Evolutionary conservation across 176 grass and related monocot genomes (phyloP), one percentile per base, ranked within the genome.

Genomic region (Musa itinerans): DNA sequence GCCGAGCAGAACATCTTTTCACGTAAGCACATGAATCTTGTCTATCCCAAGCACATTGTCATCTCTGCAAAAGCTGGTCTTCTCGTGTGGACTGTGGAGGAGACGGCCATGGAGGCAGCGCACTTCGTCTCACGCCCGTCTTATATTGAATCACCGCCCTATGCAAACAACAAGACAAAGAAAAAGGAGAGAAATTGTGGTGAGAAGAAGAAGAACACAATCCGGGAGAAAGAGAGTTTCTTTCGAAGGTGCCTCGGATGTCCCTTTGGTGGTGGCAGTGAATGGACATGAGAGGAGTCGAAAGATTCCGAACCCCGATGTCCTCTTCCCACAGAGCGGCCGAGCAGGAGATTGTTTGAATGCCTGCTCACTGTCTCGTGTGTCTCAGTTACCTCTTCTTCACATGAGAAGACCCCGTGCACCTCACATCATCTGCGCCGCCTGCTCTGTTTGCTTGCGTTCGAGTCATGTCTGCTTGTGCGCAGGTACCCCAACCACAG

Each of bases 201-300:
- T 34, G 49, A 76, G 23, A 64, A 64, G 17, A 64, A 64, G 17
- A 62, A 55, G 16, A 1, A 50, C 22, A 76, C 29, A 75, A 80
- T 84, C 71, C 68, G 79, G 77, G 77, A 84, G 77, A 43, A 84
- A 80, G 77, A 53, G 77, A 80, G 83, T 78, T 76, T 84, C 83
- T 80, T 84, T 84, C 62, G 83, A 84, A 84, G 83, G 69, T 80
- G 77, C 83, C 83, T 74, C 70, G 57, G 57, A 15, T 20, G 17
- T 17, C 50, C 74, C 77, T 84, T 71, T 63, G 23, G 63, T 43
- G 34, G 12, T 1, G 15, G 66, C 68, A 65, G 67, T 54, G 83
- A 80, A 80, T 74, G 81, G 34, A 78, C 75, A 78, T 67, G 25
- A 84, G 66, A 84, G 81, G 78, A n/a, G n/a, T n/a, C 50, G 68